A percentile compares a stretch with the other conserved stretches of the same genome.
These are phyloP conservation scores for Pseudopithomyces chartarum DNA, from an alignment of 2,329 filamentous ascomycete species.

Conservation along the genomic window DNA sequence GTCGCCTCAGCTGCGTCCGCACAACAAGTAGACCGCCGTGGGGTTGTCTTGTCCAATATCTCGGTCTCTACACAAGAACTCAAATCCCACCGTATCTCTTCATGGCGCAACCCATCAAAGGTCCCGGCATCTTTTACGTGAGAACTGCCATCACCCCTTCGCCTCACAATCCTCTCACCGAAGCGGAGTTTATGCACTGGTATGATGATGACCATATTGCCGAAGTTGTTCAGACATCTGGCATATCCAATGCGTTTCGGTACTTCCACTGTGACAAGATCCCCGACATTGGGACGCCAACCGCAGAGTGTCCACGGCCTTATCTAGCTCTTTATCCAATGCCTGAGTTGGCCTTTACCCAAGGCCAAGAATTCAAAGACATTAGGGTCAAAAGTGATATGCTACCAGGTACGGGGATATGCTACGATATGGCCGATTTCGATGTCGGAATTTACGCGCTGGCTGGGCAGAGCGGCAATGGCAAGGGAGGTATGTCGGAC, in stretches of 20 bases:
- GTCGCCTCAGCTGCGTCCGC: too few species aligned
- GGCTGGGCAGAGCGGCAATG: constrained; percentile 16
- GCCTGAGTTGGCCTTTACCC: constrained; percentile 42
- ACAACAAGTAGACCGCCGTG: too few species aligned
- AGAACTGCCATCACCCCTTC: constrained; percentile 30
- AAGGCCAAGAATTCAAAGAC: constrained; percentile 40
- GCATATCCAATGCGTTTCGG: constrained; percentile 41
- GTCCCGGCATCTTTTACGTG: constrained; percentile 40
- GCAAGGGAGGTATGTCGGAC: constrained; percentile 15
- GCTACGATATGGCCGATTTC: constrained; percentile 38
- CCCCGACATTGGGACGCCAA: constrained; percentile 10
- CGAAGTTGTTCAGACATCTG: constrained; percentile 42
- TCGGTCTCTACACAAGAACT: too few species aligned
- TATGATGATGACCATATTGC: constrained; percentile 49
- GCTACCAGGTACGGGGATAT: constrained; percentile 28
- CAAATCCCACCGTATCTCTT: neutral
- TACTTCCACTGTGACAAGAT: constrained; percentile 34
- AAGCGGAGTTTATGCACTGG: constrained; percentile 42
- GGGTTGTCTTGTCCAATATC: too few species aligned
- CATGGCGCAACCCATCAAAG: constrained; percentile 25
- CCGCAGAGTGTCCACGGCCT: constrained; percentile 28
- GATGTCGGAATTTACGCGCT: constrained; percentile 32
- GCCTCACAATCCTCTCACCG: constrained; percentile 31
- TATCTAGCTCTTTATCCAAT: constrained; percentile 47
- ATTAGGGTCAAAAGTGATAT: constrained; percentile 42